Base-by-base conservation (phyloP, 768 basidiomycete genomes). In the Phanerochaete carnosa region DNA sequence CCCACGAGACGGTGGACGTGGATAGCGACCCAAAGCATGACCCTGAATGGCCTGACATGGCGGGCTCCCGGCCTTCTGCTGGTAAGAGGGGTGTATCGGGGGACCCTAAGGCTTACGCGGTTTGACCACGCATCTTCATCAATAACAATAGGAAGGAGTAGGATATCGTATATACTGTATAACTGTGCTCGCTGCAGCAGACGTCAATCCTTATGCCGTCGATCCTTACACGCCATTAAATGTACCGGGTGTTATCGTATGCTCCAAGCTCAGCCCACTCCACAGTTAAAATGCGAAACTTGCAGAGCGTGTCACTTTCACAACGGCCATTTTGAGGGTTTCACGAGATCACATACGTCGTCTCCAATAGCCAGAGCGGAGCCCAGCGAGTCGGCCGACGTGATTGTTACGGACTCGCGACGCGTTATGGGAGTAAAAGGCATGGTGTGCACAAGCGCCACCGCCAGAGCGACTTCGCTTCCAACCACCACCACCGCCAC, bases 401-500 rank as follows among this genome's bases (percentile, higher is more conserved):
- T 19, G 19, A 19, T 7, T 43, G 39, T 43, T 7, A 19, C 19
- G 11, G 39, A 43, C 11, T 19, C 19, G 16, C 39, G 39, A 43
- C 39, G 39, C 39, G 39, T 43, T 19, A 19, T 43, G 39, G 39
- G 39, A 43, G 39, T 43, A 43, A 8, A 43, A 43, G 39, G 39
- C 6, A 43, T 19, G 39, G 39, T 11, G 39, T 43, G 39, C 39
- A 19, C 39, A 43, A 55, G 54, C 54, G 54, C 60, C 69, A 72
- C 12, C 11, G 39, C 39, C 39, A 68, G 70, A 70, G 47, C 47
- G 33, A 82, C 60, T 74, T 29, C 64, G 73, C 19, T 74, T 72
- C 46, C 43, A 13, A 51, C 74, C 80, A 29, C 78, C 75, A 51
- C 77, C 77, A 22, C 76, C 73, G 49, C 74, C 77, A 29, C 23